phyloP scores from a whole-genome alignment of 2,329 filamentous ascomycete species.

The Akanthomyces dipterigenus region DNA sequence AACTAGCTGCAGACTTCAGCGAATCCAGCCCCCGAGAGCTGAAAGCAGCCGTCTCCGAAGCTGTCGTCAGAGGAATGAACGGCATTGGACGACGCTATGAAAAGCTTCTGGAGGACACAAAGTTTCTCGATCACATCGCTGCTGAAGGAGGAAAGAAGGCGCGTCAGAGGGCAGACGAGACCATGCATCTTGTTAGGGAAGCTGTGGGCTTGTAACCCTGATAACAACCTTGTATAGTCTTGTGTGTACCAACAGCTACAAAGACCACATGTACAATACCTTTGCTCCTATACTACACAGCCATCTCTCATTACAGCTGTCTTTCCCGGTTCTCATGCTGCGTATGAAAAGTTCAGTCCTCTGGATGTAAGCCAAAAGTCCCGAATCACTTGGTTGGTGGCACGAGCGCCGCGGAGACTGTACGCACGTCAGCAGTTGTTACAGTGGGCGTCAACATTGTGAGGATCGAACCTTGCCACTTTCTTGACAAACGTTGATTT shows the following conservation, averaged over 20 bases:
- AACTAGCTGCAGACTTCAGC: constrained; percentile 34
- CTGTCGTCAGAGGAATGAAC: constrained; percentile 45
- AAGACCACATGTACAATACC: not conserved
- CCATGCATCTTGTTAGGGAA: constrained; percentile 46
- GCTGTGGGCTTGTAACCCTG: constrained; percentile 41
- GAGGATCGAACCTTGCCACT: constrained; percentile 46
- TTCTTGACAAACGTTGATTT: constrained; percentile 61
- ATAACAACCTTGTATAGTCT: not conserved
- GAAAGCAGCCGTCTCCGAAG: constrained; percentile 51
- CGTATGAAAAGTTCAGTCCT: constrained; percentile 54
- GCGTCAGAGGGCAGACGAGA: constrained; percentile 50
- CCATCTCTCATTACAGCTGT: not conserved
- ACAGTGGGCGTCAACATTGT: not conserved
- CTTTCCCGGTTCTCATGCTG: constrained; percentile 33
- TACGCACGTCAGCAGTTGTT: not conserved
- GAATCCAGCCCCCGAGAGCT: constrained; percentile 31
- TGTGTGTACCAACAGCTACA: not conserved
- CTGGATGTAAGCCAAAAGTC: constrained; percentile 69
- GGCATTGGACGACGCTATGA: constrained; percentile 52
- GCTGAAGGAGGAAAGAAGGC: constrained; percentile 55
- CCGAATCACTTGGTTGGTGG: constrained; percentile 60
- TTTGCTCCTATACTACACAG: not conserved
- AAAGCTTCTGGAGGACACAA: constrained; percentile 39
- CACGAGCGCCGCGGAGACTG: constrained; percentile 56
- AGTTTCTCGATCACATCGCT: constrained; percentile 52